Percentiles rank a stretch among this genome's conserved stretches.
These are phyloP conservation scores for Neobulgaria alba DNA, from an alignment of 2,329 filamentous ascomycete species.

Conservation along the genomic window DNA sequence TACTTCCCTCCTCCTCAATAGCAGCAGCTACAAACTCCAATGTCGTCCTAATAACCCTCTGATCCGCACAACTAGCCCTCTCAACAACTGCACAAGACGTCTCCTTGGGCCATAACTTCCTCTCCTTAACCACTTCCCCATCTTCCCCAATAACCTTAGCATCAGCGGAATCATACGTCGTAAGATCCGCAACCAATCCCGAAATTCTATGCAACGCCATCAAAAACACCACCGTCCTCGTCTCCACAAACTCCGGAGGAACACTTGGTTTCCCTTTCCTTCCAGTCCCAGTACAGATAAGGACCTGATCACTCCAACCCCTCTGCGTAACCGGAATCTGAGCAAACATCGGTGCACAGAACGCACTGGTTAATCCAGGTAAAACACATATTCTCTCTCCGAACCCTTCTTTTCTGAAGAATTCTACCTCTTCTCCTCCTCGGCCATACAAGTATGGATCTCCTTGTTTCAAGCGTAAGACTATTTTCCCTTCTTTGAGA, in stretches of 20 bases:
- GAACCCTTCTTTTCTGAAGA: slow-evolving; percentile 67
- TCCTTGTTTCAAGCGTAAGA: slow-evolving; percentile 88
- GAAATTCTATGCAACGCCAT: slow-evolving; percentile 87
- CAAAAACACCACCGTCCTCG: slow-evolving; percentile 81
- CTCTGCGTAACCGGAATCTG: slow-evolving; percentile 82
- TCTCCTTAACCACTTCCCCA: slow-evolving; percentile 26
- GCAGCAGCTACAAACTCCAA: slow-evolving; percentile 70
- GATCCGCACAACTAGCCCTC: slow-evolving; percentile 86
- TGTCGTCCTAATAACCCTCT: slow-evolving; percentile 84
- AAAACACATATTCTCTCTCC: slow-evolving; percentile 59
- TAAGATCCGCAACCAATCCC: slow-evolving; percentile 65
- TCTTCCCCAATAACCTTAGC: slow-evolving; percentile 28
- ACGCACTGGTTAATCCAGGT: slow-evolving; percentile 81
- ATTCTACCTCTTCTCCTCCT: slow-evolving; percentile 84
- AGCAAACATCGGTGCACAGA: slow-evolving; percentile 83
- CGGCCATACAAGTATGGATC: slow-evolving; percentile 95
- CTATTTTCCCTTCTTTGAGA: slow-evolving; percentile 60
- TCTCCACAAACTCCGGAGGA: slow-evolving; percentile 70
- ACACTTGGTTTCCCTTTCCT: slow-evolving; percentile 75
- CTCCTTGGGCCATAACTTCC: slow-evolving; percentile 56
- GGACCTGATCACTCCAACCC: slow-evolving; percentile 81
- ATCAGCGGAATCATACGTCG: slow-evolving; percentile 32
- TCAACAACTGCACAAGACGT: slow-evolving; percentile 92
- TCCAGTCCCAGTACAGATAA: slow-evolving; percentile 94
- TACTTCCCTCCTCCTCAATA: slow-evolving; percentile 79